Percentiles rank a stretch among this genome's conserved stretches.
Evolutionary conservation across 306 rosid species (phyloP).

Genomic region (Castanopsis chinensis): DNA sequence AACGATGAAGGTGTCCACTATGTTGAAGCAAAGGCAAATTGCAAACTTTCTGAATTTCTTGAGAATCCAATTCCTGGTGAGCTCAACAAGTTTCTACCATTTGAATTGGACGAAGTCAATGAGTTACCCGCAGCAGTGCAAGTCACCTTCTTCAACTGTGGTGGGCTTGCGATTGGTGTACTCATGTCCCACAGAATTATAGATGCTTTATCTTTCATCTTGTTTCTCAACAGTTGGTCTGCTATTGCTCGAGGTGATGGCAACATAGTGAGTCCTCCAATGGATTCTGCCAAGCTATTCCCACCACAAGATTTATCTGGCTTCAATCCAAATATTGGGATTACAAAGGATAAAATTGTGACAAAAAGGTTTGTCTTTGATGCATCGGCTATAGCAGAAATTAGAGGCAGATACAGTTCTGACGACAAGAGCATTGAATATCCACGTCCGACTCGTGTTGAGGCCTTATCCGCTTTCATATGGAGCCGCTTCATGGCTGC

Average conservation of each 20-base stretch:
- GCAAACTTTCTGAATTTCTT: not conserved
- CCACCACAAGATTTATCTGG: slow-evolving; percentile 10
- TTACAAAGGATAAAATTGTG: not conserved
- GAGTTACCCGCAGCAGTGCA: slow-evolving; percentile 19
- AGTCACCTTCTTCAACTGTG: slow-evolving; percentile 27
- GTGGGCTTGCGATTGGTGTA: slow-evolving; percentile 20
- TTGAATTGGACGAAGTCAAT: not conserved
- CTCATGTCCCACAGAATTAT: slow-evolving; percentile 30
- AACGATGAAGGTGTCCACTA: not conserved
- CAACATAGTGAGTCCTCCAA: not conserved
- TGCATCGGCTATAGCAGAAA: slow-evolving; percentile 5
- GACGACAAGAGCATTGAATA: not conserved
- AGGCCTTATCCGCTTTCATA: slow-evolving; percentile 39
- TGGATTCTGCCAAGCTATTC: slow-evolving; percentile 13
- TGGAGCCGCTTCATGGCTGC: slow-evolving; percentile 26
- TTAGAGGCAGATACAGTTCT: not conserved
- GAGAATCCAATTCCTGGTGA: not conserved
- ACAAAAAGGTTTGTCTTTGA: slow-evolving; percentile 20
- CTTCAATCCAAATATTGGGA: not conserved
- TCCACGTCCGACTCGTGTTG: not conserved
- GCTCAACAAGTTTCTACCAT: slow-evolving; percentile 17
- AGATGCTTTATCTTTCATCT: slow-evolving; percentile 24
- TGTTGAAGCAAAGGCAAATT: slow-evolving; percentile 1
- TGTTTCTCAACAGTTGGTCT: slow-evolving; percentile 27
- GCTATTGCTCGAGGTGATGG: slow-evolving; percentile 6